Evolutionary conservation across 768 basidiomycete species (phyloP), one percentile per base, ranked within the genome.

Genomic region (Suillus decipiens): DNA sequence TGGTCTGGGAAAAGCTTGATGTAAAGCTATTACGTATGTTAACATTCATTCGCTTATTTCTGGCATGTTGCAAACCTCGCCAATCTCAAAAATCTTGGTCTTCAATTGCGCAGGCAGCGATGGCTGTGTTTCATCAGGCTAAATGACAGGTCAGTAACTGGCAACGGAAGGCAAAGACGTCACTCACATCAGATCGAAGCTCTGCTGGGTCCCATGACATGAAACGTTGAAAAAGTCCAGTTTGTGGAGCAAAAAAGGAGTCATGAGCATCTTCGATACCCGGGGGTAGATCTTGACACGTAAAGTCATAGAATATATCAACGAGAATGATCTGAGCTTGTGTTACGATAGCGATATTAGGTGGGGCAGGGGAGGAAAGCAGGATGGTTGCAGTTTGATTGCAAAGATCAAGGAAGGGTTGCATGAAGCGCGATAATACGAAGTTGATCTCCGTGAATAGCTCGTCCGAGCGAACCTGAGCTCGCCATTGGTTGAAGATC

Each of bases 401-500:
- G 77, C 97, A 96, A 55, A 99, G 83, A 62, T 86, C 83, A 61
- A 95, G 84, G 79, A 95, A 99, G 0, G 94, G 91, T 1, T 78
- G 73, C 77, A 91, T 87, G 79, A 99, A 97, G 70, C 87, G 88
- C 45, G 78, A 80, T 42, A 99, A 83, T 60, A 97, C 96, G 61
- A 92, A 81, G 75, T 96, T 97, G 81, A 99, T 98, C 70, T 90
- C 92, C 4, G 88, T 82, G 80, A 89, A 99, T 53, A 99, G 87
- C 45, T 83, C 75, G 76, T 99, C 90, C 14, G 92, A 90, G 63
- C 95, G 87, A 66, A 95, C 91, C 69, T 90, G 91, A 1, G 93
- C 88, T 50, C 96, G 87, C 96, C 96, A 99, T 54, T 89, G 90
- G 48, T 82, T 85, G 79, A 98, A 99, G 70, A 99, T 98, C 43